These are phyloP conservation scores for Glonium stellatum DNA, from an alignment of 495 filamentous ascomycete species.

Conservation along the genomic window DNA sequence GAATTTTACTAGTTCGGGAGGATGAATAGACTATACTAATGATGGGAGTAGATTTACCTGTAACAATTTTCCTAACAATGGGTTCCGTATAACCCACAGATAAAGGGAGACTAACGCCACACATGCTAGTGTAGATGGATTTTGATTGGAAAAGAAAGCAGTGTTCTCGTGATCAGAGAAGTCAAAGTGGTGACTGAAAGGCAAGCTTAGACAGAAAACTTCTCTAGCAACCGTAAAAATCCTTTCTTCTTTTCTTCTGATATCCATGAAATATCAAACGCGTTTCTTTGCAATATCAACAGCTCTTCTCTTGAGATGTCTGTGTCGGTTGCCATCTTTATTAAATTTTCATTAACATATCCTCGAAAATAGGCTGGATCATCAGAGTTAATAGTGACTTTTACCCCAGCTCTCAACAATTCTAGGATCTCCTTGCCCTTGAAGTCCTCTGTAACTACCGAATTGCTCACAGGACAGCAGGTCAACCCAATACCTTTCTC, in stretches of 20 bases:
- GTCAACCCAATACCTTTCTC: slow-evolving; percentile 9
- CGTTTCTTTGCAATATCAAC: slow-evolving; percentile 7
- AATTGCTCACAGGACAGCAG: slow-evolving; percentile 12
- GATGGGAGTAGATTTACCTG: too few relatives aligned
- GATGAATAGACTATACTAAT: too few relatives aligned
- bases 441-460: slow-evolving; percentile 12
- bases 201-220: neutral
- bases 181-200: neutral
- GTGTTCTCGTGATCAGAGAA: neutral
- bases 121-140: too few relatives aligned
- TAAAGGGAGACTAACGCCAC: too few relatives aligned
- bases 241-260: neutral
- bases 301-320: slow-evolving; percentile 8
- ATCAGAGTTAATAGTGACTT: slow-evolving; percentile 11
- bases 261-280: slow-evolving; percentile 12
- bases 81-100: too few relatives aligned
- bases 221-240: neutral
- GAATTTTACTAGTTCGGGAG: too few relatives aligned
- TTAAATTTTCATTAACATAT: slow-evolving; percentile 15
- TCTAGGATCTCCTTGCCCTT: slow-evolving; percentile 5
- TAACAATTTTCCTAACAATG: too few relatives aligned
- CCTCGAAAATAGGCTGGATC: slow-evolving; percentile 13
- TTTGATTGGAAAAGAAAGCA: neutral
- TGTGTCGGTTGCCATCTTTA: slow-evolving; percentile 4
- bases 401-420: slow-evolving; percentile 6